phyloP scores from a whole-genome alignment of 345 rosid genomes.

The Laguncularia racemosa region DNA sequence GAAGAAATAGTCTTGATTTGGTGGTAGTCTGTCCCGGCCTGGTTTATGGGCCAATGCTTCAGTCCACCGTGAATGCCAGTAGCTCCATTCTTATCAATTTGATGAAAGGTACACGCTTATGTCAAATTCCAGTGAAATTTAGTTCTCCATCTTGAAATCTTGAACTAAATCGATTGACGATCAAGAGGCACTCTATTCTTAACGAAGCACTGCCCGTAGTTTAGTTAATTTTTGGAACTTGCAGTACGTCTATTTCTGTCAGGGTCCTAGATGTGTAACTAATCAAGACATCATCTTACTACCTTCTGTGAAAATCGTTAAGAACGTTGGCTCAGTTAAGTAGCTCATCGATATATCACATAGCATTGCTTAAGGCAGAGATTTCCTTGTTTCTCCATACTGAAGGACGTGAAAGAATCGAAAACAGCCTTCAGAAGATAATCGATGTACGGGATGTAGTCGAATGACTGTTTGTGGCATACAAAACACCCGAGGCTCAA shows the following conservation, averaged over 20 bases:
- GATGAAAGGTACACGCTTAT: slow-evolving; percentile 7
- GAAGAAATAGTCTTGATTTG: slow-evolving; percentile 9
- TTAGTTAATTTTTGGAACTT: too few relatives aligned
- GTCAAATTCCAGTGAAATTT: too few relatives aligned
- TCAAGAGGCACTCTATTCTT: too few relatives aligned
- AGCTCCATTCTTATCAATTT: slow-evolving; percentile 9
- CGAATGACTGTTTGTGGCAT: slow-evolving; percentile 46
- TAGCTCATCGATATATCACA: too few relatives aligned
- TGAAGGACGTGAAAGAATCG: slow-evolving; percentile 1
- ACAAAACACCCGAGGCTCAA: slow-evolving; percentile 56
- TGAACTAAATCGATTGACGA: too few relatives aligned
- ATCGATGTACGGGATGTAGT: slow-evolving; percentile 64
- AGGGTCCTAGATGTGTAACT: too few relatives aligned
- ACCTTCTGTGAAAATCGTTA: too few relatives aligned
- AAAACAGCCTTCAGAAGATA: slow-evolving; percentile 2
- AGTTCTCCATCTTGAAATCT: too few relatives aligned
- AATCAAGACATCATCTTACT: background rate
- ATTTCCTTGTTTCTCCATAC: background rate
- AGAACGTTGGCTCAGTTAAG: too few relatives aligned
- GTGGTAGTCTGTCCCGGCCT: slow-evolving; percentile 9
- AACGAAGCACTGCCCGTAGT: too few relatives aligned
- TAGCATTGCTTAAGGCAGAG: background rate
- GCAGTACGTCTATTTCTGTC: too few relatives aligned
- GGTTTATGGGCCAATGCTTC: slow-evolving; percentile 12
- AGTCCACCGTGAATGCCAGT: slow-evolving; percentile 8